Base-by-base conservation (phyloP, 1,139 yeast genomes). In the Yamadazyma friedrichii region DNA sequence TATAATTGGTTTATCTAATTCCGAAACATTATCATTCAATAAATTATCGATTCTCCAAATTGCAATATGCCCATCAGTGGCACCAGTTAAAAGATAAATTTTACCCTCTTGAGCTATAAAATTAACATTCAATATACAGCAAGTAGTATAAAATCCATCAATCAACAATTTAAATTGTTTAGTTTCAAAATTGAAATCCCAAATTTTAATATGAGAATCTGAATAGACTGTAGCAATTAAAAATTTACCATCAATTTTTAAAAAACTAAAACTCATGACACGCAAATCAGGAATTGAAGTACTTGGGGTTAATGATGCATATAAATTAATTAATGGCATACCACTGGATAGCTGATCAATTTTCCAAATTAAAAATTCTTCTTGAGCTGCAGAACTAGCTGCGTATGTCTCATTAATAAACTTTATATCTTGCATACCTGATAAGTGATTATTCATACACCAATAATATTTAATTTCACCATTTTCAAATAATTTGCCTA, bases 351-450 rank as follows among this genome's bases (percentile, higher is more conserved):
- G 60, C 8, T 61, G 51, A 20, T 62, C 60, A 2, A 87, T 54
- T 46, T 76, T 76, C 98, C 98, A 93, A 8, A 88, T 65, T 45
- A 77, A 76, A 38, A 93, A 75, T 62, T 93, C 98, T 59, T 93
- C 98, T 54, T 94, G 79, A 0, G 96, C 98, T 9, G 95, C 93
- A 1, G 93, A 81, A 47, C 89, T 66, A 28, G 73, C 80, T 6
- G 71, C 58, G 29, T 45, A 63, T 1, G 71, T 64, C 9, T 73
- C 62, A 50, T 64, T 69, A 20, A 88, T 65, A 62, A 91, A 86
- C 44, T 77, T 80, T 12, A 87, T 72, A 36, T 78, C 74, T 57
- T 91, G 98, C 41, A 93, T 64, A 0, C 98, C 98, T 1, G 97
- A 88, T 3, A 88, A 84, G 59, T 93, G 98, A 44, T 80, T 78